These are phyloP conservation scores for Neofusicoccum cordaticola DNA, from an alignment of 2,329 filamentous ascomycete species.

Conservation along the genomic window DNA sequence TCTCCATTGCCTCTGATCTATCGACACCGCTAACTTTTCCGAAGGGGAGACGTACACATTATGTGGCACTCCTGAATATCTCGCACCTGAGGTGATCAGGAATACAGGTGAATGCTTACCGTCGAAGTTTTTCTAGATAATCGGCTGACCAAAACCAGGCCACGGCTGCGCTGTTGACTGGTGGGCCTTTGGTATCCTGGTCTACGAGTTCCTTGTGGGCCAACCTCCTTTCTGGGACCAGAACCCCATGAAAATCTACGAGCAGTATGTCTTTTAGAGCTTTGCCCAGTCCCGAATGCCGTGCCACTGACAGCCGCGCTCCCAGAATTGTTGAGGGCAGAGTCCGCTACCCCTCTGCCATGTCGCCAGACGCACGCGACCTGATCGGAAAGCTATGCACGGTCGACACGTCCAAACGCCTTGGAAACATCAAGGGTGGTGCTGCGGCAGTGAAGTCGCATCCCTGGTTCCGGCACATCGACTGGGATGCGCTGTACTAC, in stretches of 20 bases:
- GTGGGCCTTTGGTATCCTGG: slow-evolving; percentile 82
- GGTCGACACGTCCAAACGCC: slow-evolving; percentile 71
- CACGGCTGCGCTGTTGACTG: slow-evolving; percentile 74
- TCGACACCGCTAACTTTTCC: background rate
- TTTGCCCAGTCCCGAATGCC: background rate
- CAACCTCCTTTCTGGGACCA: slow-evolving; percentile 86
- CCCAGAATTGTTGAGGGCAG: slow-evolving; percentile 74
- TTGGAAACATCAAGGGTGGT: slow-evolving; percentile 76
- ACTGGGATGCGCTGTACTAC: slow-evolving; percentile 71
- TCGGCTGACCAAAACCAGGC: slow-evolving; percentile 36
- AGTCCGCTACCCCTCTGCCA: slow-evolving; percentile 67
- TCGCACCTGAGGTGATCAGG: slow-evolving; percentile 80
- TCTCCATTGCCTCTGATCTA: background rate
- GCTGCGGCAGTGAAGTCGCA: slow-evolving; percentile 70
- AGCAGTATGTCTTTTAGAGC: slow-evolving; percentile 46
- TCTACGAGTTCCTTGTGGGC: slow-evolving; percentile 81
- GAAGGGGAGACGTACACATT: slow-evolving; percentile 74
- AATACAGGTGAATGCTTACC: slow-evolving; percentile 59
- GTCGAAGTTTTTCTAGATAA: background rate
- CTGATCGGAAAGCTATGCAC: slow-evolving; percentile 75
- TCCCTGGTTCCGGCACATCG: slow-evolving; percentile 68
- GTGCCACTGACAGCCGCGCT: background rate
- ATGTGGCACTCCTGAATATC: slow-evolving; percentile 80
- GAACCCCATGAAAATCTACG: slow-evolving; percentile 84
- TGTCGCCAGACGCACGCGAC: slow-evolving; percentile 68